phyloP scores from a whole-genome alignment of 2,329 filamentous ascomycete species.

The Metarhizium sp. region DNA sequence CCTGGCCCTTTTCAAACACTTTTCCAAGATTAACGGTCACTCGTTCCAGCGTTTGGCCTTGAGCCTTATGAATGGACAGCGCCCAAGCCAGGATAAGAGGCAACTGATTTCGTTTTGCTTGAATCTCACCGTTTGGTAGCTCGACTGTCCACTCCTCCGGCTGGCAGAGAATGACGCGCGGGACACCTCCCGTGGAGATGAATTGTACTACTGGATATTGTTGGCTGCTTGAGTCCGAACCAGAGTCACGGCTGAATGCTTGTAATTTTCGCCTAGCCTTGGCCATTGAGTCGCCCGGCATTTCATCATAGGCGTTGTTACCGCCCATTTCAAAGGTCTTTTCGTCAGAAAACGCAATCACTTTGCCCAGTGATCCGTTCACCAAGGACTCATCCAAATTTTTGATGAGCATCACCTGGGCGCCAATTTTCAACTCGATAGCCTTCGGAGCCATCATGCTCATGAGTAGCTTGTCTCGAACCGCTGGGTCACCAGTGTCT shows the following conservation, averaged over 20 bases:
- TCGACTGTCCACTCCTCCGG: constrained; percentile 95
- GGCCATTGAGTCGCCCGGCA: constrained; percentile 28
- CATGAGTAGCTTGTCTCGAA: constrained; percentile 67
- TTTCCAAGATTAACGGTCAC: constrained; percentile 90
- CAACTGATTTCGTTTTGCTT: constrained; percentile 73
- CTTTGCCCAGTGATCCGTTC: constrained; percentile 86
- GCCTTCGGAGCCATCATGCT: constrained; percentile 89
- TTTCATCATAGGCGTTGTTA: constrained; percentile 35
- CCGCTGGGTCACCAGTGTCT: constrained; percentile 63
- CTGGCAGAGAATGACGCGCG: constrained; percentile 58
- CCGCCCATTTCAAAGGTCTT: constrained; percentile 27
- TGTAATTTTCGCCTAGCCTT: constrained; percentile 50
- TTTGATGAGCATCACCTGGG: constrained; percentile 99
- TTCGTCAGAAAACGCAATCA: constrained; percentile 40
- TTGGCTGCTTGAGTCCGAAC: constrained; percentile 36
- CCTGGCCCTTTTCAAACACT: constrained; percentile 95
- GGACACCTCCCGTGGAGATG: constrained; percentile 62
- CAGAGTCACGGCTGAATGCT: constrained; percentile 32
- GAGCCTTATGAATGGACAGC: constrained; percentile 93
- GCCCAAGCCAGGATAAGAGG: constrained; percentile 96
- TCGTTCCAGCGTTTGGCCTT: constrained; percentile 85
- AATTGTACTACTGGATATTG: constrained; percentile 83
- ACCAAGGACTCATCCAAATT: constrained; percentile 92
- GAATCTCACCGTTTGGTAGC: constrained; percentile 86
- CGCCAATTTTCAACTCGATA: constrained; percentile 78